Conservation (phyloP, 1,139 yeast genomes). For the Wickerhamomyces sp. region DNA sequence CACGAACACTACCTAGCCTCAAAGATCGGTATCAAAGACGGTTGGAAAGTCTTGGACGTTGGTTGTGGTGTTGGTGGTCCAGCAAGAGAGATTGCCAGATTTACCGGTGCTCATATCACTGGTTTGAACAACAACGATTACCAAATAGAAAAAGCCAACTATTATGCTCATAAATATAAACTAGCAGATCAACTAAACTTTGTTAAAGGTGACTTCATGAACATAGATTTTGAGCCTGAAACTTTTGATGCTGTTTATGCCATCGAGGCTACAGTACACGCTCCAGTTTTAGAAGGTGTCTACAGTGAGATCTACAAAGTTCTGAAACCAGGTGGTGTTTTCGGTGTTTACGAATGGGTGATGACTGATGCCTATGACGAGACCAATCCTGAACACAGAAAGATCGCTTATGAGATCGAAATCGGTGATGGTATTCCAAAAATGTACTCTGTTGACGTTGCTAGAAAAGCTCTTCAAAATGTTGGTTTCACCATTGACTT, state of each 20-base stretch:
- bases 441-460: constrained; percentile 84
- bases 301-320: constrained; percentile 93
- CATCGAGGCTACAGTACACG: constrained; percentile 97
- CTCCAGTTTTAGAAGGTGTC: constrained; percentile 95
- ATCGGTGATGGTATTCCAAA: constrained; percentile 98
- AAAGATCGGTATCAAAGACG: constrained; percentile 73
- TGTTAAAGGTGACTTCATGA: constrained; percentile 98
- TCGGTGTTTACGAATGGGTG: constrained; percentile 99
- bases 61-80: constrained; percentile 99
- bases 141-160: constrained; percentile 88
- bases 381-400: constrained; percentile 81
- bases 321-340: constrained; percentile 94
- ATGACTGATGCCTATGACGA: constrained; percentile 94
- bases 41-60: constrained; percentile 90
- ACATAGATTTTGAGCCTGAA: constrained; percentile 90
- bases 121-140: constrained; percentile 97
- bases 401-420: constrained; percentile 95
- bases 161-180: constrained; percentile 63
- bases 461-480: constrained; percentile 74
- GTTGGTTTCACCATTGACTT: constrained; percentile 84
- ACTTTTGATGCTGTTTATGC: constrained; percentile 96
- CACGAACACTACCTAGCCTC: constrained; percentile 94
- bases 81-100: constrained; percentile 91
- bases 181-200: constrained; percentile 72
- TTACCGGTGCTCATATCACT: constrained; percentile 80